Evolutionary conservation across 257 asterid genomes (phyloP).

Genomic region (Fraxinus americana): DNA sequence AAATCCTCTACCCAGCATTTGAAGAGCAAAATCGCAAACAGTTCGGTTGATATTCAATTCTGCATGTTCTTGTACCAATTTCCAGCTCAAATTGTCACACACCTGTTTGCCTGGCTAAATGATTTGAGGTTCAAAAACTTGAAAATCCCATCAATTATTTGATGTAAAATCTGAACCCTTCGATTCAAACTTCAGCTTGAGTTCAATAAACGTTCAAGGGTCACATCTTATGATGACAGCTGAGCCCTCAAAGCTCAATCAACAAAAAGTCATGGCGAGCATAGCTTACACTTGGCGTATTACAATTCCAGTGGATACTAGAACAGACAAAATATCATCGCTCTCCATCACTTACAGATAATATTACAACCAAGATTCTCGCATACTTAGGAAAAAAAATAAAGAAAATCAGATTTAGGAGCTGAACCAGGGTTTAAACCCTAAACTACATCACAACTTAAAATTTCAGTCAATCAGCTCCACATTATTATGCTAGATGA

Average conservation of each 20-base stretch:
- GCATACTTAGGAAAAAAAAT: background rate
- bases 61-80: too few relatives aligned
- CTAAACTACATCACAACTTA: constrained; percentile 10
- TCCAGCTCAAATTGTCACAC: background rate
- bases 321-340: background rate
- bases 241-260: background rate
- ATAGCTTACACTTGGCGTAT: background rate
- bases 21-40: background rate
- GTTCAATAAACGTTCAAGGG: too few relatives aligned
- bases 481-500: background rate
- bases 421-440: constrained; percentile 10
- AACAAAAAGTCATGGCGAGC: background rate
- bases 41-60: background rate
- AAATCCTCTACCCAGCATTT: too few relatives aligned
- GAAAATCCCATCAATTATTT: background rate
- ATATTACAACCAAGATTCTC: background rate
- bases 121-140: background rate
- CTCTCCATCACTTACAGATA: background rate
- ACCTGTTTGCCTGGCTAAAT: background rate
- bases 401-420: background rate
- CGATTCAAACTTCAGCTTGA: too few relatives aligned
- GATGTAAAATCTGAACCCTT: background rate
- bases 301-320: background rate
- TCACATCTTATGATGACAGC: background rate
- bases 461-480: background rate